Percentiles rank a stretch among this genome's conserved stretches.
Conservation (phyloP, 257 asterid species). For the Voacanga thouarsii region DNA sequence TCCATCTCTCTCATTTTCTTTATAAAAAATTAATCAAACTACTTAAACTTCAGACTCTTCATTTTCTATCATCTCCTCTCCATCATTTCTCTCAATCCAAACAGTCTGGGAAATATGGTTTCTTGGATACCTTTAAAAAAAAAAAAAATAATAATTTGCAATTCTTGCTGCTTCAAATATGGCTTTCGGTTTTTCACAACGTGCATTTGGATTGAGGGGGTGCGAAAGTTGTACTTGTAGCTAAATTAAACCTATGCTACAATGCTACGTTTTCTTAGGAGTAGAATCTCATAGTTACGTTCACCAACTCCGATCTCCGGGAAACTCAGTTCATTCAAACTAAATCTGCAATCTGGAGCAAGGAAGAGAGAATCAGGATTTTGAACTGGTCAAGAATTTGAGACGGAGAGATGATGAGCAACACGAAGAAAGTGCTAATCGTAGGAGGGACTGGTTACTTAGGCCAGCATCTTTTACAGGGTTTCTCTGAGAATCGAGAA, state of each 20-base stretch:
- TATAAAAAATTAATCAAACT: too few relatives aligned
- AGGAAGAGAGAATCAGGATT: background rate
- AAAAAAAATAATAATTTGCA: too few relatives aligned
- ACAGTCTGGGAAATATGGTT: too few relatives aligned
- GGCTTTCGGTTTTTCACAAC: background rate
- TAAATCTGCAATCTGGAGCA: background rate
- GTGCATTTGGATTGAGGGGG: too few relatives aligned
- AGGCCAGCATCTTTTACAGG: constrained; percentile 83
- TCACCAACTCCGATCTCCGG: background rate
- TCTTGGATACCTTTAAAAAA: too few relatives aligned
- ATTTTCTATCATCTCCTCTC: too few relatives aligned
- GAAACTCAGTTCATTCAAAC: background rate
- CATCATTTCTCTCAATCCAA: too few relatives aligned
- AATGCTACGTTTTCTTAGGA: background rate
- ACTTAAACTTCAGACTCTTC: too few relatives aligned
- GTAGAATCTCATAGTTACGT: background rate
- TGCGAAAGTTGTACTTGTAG: too few relatives aligned
- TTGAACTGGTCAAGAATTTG: background rate
- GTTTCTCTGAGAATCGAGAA: constrained; percentile 31
- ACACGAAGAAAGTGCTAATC: constrained; percentile 53
- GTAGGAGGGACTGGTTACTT: constrained; percentile 93
- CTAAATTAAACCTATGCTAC: background rate
- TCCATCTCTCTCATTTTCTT: too few relatives aligned
- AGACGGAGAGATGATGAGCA: constrained; percentile 24
- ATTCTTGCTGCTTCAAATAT: background rate